Evolutionary conservation across 495 filamentous ascomycete species (phyloP), one percentile per base, ranked within the genome.

Genomic region (Hapsidospora chrysogenum): DNA sequence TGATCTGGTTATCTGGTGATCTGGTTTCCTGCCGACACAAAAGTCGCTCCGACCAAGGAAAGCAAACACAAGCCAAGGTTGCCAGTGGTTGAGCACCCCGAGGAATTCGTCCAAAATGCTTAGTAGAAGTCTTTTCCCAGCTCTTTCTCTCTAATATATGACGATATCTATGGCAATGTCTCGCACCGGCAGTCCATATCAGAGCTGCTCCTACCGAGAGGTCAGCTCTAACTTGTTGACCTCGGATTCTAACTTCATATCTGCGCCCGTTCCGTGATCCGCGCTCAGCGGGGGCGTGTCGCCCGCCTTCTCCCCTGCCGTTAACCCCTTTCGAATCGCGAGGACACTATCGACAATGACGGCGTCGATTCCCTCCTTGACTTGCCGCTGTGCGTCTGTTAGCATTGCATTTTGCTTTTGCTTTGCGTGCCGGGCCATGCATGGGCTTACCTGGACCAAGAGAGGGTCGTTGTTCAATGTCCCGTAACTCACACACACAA

Each of bases 401-500:
- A 61, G 52, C 21, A 10, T 33, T 13, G 8, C 8, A 15, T 31
- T 31, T 15, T 8, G 5, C 14, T 15, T 9, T 31, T 8, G 10
- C 5, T 9, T 9, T 7, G 29, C 6, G 6, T n/a, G 10, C 5
- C 9, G 15, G 11, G 29, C 20, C 19, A 1, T 18, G 20, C 13
- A 26, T 17, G 18, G 10, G 61, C 75, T 55, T 61, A 89, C 80
- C 62, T 87, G 76, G 11, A 92, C 85, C 40, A 89, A 77, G 27
- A 63, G 60, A 13, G 80, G 70, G 18, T 93, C 75, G 43, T 99
- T 96, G 49, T 99, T 99, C 47, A 80, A 54, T 21, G 59, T 55
- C 22, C 89, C 89, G 47, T 99, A 99, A 26, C 81, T 89, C n/a
- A 95, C 84, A 48, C 92, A 96, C 3, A 96, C 85, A 31, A 99